These are phyloP conservation scores for Porogramme epimiltina DNA, from an alignment of 1,284 basidiomycete species.

Conservation along the genomic window DNA sequence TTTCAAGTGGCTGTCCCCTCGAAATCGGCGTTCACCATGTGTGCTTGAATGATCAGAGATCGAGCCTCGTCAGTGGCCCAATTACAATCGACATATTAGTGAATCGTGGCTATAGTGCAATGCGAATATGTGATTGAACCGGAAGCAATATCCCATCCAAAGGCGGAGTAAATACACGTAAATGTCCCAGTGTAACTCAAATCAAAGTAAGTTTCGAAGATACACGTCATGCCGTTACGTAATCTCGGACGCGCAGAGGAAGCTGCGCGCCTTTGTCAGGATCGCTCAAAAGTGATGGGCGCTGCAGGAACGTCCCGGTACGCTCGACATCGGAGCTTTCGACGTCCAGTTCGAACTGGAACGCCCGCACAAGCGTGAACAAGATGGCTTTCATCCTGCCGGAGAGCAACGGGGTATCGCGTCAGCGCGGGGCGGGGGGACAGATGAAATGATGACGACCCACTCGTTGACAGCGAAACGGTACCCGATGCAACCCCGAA, in stretches of 20 bases:
- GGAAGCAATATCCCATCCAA: too few species aligned
- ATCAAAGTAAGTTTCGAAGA: too few species aligned
- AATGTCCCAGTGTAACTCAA: too few species aligned
- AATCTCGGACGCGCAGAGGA: constrained; percentile 22
- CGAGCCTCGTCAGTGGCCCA: too few species aligned
- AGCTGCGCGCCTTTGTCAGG: constrained; percentile 18
- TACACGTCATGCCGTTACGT: too few species aligned
- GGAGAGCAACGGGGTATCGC: not conserved
- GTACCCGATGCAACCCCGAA: constrained; percentile 67
- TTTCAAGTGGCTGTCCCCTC: too few species aligned
- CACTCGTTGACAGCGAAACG: constrained; percentile 72
- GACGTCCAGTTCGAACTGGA: constrained; percentile 57
- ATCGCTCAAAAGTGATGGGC: constrained; percentile 18
- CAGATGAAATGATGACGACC: constrained; percentile 11
- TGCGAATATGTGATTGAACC: too few species aligned
- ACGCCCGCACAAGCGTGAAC: constrained; percentile 57
- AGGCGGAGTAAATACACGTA: too few species aligned
- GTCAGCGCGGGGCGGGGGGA: not conserved
- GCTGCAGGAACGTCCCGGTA: constrained; percentile 13
- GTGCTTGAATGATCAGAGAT: too few species aligned
- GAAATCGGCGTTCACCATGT: too few species aligned
- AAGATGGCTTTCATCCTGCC: constrained; percentile 53
- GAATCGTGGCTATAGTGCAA: too few species aligned
- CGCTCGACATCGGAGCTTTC: constrained; percentile 28
- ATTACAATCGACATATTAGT: too few species aligned